These are phyloP conservation scores for Hirschioporus abietinus DNA, from an alignment of 768 basidiomycete genomes.

Conservation along the genomic window DNA sequence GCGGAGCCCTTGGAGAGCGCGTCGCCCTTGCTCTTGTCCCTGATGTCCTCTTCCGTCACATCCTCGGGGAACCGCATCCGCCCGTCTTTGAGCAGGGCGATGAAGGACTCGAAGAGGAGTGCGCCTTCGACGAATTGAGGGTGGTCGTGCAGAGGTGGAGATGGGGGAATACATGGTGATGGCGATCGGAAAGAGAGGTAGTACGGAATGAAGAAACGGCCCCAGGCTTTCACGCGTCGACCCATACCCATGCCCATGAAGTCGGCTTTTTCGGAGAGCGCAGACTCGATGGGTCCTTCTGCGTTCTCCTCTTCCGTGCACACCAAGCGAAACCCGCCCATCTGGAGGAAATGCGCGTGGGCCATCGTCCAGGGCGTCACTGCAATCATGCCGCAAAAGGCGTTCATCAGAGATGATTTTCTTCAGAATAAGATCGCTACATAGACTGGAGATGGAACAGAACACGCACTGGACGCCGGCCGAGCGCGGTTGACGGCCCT, in stretches of 20 bases:
- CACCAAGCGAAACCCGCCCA: background rate
- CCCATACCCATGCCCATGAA: background rate
- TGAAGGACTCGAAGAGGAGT: background rate
- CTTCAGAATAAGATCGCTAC: too few species aligned
- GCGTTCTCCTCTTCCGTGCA: background rate
- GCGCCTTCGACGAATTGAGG: background rate
- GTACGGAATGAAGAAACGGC: background rate
- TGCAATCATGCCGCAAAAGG: too few species aligned
- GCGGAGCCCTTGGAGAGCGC: conserved; percentile 25
- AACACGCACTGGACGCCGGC: too few species aligned
- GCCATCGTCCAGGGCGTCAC: conserved; percentile 5
- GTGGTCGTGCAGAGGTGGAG: too few species aligned
- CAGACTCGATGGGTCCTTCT: background rate
- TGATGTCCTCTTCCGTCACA: conserved; percentile 19
- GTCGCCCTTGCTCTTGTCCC: conserved; percentile 29
- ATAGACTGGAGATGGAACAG: too few species aligned
- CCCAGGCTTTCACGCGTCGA: background rate
- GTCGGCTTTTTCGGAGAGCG: background rate
- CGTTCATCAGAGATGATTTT: too few species aligned
- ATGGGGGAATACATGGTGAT: too few species aligned
- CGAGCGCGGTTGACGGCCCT: too few species aligned
- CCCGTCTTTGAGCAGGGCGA: background rate
- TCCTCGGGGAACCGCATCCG: background rate
- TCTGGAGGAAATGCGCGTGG: conserved; percentile 5
- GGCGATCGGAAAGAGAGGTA: background rate